Evolutionary conservation across 371 early-diverging fungal genomes (phyloP).

Genomic region (Capillidium heterosporum): DNA sequence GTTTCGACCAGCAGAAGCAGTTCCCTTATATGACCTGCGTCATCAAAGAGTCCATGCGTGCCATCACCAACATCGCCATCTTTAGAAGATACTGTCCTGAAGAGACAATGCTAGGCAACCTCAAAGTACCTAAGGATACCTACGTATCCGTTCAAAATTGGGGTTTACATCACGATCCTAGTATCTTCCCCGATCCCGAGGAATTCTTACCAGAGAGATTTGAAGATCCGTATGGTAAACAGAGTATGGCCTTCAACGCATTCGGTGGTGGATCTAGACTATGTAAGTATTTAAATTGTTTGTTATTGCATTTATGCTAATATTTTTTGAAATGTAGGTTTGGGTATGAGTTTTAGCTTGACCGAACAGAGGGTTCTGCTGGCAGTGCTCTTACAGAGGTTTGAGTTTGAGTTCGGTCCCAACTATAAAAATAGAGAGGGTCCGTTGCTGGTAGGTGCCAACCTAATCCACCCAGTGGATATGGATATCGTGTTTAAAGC

Average conservation of each 20-base stretch:
- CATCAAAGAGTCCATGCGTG: slow-evolving; percentile 2
- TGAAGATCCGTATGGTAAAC: not conserved
- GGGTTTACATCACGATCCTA: not conserved
- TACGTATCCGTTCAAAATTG: not conserved
- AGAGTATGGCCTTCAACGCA: not conserved
- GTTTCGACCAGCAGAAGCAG: not conserved
- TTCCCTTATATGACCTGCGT: not conserved
- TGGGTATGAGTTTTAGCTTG: slow-evolving; percentile 16
- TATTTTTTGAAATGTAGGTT: slow-evolving; percentile 6
- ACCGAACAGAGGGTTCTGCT: slow-evolving; percentile 15
- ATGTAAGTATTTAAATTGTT: not conserved
- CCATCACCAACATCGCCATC: not conserved
- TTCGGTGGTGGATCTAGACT: not conserved
- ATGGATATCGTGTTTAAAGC: not conserved
- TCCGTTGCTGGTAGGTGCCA: not conserved
- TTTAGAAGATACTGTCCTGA: not conserved
- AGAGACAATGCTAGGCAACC: not conserved
- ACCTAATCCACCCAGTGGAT: not conserved
- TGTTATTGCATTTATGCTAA: not conserved
- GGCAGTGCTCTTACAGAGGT: slow-evolving; percentile 11
- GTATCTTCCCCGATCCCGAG: not conserved
- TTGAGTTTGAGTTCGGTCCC: not conserved
- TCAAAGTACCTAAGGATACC: not conserved
- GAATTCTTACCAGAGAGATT: not conserved
- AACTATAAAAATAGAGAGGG: not conserved